Base-by-base conservation (phyloP, 768 basidiomycete species). In the Russula dissimulans region DNA sequence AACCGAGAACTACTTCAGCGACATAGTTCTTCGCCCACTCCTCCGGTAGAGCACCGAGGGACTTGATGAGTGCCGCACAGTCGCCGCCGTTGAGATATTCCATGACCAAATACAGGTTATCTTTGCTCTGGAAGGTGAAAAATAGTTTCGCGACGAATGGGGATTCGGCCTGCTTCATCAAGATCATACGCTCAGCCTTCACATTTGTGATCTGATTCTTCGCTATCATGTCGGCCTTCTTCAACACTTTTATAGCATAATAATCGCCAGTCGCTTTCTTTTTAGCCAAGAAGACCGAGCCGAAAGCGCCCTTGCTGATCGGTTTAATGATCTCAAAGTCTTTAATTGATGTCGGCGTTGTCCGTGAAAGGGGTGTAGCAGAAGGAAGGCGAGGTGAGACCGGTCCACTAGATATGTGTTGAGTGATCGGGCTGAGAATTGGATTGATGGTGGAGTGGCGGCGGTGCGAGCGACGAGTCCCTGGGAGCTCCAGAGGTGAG, bases 191-290 rank as follows among this genome's bases (percentile, higher is more conserved):
- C 76, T 99, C 97, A 2, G 97, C 97, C 75, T 98, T 98, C 72
- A 99, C 97, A 71, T 98, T 99, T 51, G 97, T 98, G 71, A 99
- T 95, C 73, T 99, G 97, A 77, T 99, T 99, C 82, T 99, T 99
- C 43, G 97, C 91, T 71, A 99, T 98, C 97, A 99, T 99, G 74
- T 99, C 97, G n/a, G 94, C 92, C 77, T 99, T 99, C 78, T 95
- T 97, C 70, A 99, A 75, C n/a, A 98, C 95, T 74, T 99, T 99
- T 83, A 99, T 95, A 31, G 97, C 97, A 75, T 88, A 99, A 74
- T 97, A 98, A 73, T 98, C 97, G 54, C 97, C 97, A 2, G 97
- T 99, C 5, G 82, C 89, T 68, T 92, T 95, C 81, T 99, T 99
- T 79, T 95, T 98, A 45, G 97, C 91, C 54, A 99, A 80, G 73